These are phyloP conservation scores for Corylus americana DNA, from an alignment of 306 rosid genomes.

Conservation along the genomic window DNA sequence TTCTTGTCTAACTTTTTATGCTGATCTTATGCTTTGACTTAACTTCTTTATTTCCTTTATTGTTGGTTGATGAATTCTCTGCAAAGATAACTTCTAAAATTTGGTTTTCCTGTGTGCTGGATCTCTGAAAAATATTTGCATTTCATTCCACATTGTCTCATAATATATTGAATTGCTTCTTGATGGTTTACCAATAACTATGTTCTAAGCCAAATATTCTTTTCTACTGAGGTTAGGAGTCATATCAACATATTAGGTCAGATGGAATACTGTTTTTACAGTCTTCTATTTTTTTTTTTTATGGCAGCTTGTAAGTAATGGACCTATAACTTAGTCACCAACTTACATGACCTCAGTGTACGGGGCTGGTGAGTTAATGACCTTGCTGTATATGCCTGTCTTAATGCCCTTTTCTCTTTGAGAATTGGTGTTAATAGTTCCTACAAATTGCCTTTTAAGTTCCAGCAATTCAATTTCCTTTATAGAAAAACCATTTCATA, in stretches of 20 bases:
- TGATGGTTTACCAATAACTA: neutral
- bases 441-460: neutral
- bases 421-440: neutral
- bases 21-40: conserved; percentile 2
- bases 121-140: neutral
- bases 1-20: neutral
- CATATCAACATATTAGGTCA: neutral
- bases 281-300: neutral
- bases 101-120: neutral
- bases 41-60: conserved; percentile 14
- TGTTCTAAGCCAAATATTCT: neutral
- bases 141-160: neutral
- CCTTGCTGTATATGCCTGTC: neutral
- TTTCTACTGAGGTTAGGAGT: neutral
- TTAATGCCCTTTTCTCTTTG: neutral
- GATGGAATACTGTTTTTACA: neutral
- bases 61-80: neutral
- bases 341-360: neutral
- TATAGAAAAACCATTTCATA: neutral
- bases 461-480: neutral
- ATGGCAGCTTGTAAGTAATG: neutral
- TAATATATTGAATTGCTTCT: neutral
- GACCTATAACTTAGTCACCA: neutral
- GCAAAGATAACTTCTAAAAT: conserved; percentile 17
- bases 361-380: neutral